Percentiles rank a stretch among this genome's conserved stretches.
Conservation (phyloP, 176 grass and related monocot genomes). For the Triticum timopheevii region DNA sequence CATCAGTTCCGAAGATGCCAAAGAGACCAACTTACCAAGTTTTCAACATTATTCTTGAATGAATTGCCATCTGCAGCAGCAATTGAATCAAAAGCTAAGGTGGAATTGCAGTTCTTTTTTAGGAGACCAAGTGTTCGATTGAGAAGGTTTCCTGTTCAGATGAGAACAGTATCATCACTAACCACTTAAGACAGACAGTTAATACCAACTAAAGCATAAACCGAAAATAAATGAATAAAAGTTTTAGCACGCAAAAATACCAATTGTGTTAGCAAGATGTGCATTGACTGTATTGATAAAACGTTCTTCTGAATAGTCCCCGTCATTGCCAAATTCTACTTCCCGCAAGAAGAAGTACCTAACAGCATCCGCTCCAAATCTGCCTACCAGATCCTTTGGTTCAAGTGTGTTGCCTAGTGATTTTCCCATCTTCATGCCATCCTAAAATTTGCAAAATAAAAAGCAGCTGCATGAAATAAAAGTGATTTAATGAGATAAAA, state of each 20-base stretch:
- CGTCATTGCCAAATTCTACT: slow-evolving; percentile 94
- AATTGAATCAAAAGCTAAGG: slow-evolving; percentile 64
- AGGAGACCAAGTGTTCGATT: slow-evolving; percentile 91
- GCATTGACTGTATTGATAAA: slow-evolving; percentile 97
- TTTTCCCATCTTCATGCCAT: slow-evolving; percentile 99
- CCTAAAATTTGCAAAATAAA: slow-evolving; percentile 85
- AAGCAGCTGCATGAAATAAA: slow-evolving; percentile 52
- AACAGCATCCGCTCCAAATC: slow-evolving; percentile 88
- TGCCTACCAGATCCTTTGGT: slow-evolving; percentile 80
- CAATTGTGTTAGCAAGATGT: slow-evolving; percentile 95
- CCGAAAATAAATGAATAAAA: not conserved
- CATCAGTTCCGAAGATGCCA: not conserved
- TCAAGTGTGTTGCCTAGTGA: slow-evolving; percentile 98
- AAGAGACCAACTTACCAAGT: slow-evolving; percentile 54
- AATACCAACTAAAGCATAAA: slow-evolving; percentile 17
- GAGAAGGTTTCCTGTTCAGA: slow-evolving; percentile 84
- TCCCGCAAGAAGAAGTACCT: slow-evolving; percentile 95
- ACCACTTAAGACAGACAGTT: not conserved
- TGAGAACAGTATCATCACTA: slow-evolving; percentile 18
- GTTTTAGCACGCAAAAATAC: slow-evolving; percentile 42
- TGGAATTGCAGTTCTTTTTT: slow-evolving; percentile 94
- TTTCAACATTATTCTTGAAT: slow-evolving; percentile 67
- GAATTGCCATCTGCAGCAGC: slow-evolving; percentile 66
- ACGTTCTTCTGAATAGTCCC: slow-evolving; percentile 95
- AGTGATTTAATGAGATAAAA: slow-evolving; percentile 37